Percentiles rank a stretch among this genome's conserved stretches.
phyloP scores from a whole-genome alignment of 2,329 filamentous ascomycete genomes.

The Leptographium lundbergii region DNA sequence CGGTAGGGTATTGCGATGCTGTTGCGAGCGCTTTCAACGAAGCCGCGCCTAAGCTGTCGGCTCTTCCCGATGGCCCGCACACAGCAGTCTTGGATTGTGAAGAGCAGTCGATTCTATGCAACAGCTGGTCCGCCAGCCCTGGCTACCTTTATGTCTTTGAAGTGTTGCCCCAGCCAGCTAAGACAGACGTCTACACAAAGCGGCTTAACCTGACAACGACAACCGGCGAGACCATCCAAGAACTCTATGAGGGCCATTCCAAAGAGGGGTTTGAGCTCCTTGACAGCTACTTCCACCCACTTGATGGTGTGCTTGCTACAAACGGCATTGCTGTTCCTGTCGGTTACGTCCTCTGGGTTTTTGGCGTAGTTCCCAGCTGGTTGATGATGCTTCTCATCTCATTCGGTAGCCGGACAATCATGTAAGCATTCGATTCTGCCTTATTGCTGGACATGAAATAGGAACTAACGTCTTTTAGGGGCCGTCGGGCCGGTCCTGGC shows the following conservation, averaged over 20 bases:
- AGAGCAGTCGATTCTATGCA: slow-evolving; percentile 60
- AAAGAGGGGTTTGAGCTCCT: slow-evolving; percentile 27
- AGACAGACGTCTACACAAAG: slow-evolving; percentile 51
- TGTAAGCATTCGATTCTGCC: slow-evolving; percentile 41
- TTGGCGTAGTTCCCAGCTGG: slow-evolving; percentile 60
- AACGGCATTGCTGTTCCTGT: slow-evolving; percentile 49
- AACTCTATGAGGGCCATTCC: slow-evolving; percentile 39
- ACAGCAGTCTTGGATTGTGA: slow-evolving; percentile 65
- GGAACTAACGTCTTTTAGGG: slow-evolving; percentile 8
- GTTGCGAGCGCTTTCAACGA: slow-evolving; percentile 56
- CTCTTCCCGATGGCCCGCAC: slow-evolving; percentile 48
- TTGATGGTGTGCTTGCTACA: slow-evolving; percentile 54
- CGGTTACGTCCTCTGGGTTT: slow-evolving; percentile 55
- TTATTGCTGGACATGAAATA: neutral
- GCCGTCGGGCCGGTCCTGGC: slow-evolving; percentile 1
- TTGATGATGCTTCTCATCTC: slow-evolving; percentile 65
- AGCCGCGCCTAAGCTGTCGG: slow-evolving; percentile 50
- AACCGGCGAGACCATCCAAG: slow-evolving; percentile 49
- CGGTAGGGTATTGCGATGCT: slow-evolving; percentile 47
- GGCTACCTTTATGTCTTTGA: slow-evolving; percentile 56
- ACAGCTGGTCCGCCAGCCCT: slow-evolving; percentile 54
- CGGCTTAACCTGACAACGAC: slow-evolving; percentile 58
- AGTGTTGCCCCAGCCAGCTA: slow-evolving; percentile 50
- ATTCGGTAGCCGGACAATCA: slow-evolving; percentile 59
- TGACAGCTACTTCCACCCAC: slow-evolving; percentile 64